Evolutionary conservation across 106 monocot genomes (phyloP), one percentile per base, ranked within the genome.

Genomic region (Allium sativum): DNA sequence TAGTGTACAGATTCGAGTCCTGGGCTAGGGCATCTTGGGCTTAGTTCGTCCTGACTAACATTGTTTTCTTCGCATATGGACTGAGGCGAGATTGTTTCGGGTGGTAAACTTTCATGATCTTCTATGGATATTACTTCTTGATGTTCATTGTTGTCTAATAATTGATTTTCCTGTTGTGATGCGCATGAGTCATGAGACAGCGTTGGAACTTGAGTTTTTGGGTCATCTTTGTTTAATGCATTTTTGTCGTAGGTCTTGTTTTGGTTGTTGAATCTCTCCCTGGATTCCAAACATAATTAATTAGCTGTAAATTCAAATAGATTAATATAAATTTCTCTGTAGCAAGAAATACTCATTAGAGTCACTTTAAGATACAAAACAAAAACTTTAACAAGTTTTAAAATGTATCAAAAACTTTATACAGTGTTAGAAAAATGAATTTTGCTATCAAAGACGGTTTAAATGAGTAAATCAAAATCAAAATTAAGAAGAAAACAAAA

Each of bases 181-280:
- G 64, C 16, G 52, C 62, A 20, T 46, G 62, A 48, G 20, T 52
- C 51, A 7, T 65, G 48, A 40, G 64, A 65, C n/a, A 22, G n/a
- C 1, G 31, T 51, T 16, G 51, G 40, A 9, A n/a, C 15, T 40
- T 50, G 31, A 65, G 41, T n/a, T 40, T 40, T 31, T 31, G 31
- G 1, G 2, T 31, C 31, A 31, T 31, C 31, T 31, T 31, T 31
- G 31, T 31, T 31, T 31, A 31, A 5, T 31, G 31, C 31, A 31
- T 3, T 31, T 31, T 31, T 31, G 31, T 31, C 5, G 6, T 44
- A 6, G 43, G 43, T 69, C 31, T 72, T 64, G 56, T 3, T 45
- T 63, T 15, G 31, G 9, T 58, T 13, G 21, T 70, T 51, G 65
- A 77, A 81, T 53, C 50, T 69, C 56, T 81, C 65, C 68, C 77